Conservation (phyloP, 768 basidiomycete species). For the Mycena vulgaris region DNA sequence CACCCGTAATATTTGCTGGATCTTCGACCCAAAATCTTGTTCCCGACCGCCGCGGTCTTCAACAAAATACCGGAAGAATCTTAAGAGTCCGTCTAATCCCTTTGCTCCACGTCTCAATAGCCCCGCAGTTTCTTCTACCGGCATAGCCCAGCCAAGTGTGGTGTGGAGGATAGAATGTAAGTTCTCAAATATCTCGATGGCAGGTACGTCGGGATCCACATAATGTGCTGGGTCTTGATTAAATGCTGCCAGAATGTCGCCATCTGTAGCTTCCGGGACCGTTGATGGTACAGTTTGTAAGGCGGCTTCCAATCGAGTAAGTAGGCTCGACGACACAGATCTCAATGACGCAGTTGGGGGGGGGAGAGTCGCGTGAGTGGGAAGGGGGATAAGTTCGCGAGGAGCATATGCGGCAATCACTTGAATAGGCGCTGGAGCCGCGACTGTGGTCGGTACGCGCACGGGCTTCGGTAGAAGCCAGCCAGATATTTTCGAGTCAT, state of each 20-base stretch:
- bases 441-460: too few species aligned
- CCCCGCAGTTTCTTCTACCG: background rate
- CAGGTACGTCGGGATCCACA: background rate
- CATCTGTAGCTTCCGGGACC: too few species aligned
- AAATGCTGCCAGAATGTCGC: conserved; percentile 3
- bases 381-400: too few species aligned
- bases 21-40: conserved; percentile 5
- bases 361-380: too few species aligned
- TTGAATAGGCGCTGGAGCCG: too few species aligned
- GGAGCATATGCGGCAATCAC: too few species aligned
- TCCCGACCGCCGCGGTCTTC: conserved; percentile 14
- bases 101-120: conserved; percentile 4
- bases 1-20: too few species aligned
- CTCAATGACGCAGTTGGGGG: too few species aligned
- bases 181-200: conserved; percentile 5
- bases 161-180: conserved; percentile 1
- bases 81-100: background rate
- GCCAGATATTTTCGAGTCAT: too few species aligned
- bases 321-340: background rate
- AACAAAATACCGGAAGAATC: background rate
- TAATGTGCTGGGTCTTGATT: background rate
- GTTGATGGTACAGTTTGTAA: background rate
- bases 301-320: background rate
- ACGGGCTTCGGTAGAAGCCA: too few species aligned
- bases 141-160: conserved; percentile 7